Evolutionary conservation across 2,329 filamentous ascomycete species (phyloP).

Genomic region (Dichotomopilus funicola): DNA sequence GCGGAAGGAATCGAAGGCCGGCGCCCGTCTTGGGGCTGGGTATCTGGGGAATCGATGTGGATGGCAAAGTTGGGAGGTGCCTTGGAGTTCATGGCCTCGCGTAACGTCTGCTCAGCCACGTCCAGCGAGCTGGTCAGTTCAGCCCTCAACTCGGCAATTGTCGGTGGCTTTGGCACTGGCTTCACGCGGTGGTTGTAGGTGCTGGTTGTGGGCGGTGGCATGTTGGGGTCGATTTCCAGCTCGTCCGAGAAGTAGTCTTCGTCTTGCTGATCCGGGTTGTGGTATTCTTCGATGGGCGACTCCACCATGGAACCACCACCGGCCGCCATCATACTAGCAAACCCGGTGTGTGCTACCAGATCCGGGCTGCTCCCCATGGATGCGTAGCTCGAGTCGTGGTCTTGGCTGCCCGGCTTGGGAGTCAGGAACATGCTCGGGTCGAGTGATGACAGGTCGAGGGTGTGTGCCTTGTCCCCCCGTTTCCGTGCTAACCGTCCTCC

Average conservation of each 20-base stretch:
- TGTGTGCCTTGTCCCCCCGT: constrained; percentile 47
- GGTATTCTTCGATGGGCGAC: constrained; percentile 41
- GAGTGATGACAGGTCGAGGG: constrained; percentile 51
- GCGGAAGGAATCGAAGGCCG: constrained; percentile 37
- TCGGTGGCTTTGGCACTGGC: constrained; percentile 74
- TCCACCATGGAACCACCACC: constrained; percentile 37
- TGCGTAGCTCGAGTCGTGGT: constrained; percentile 54
- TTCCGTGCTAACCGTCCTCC: constrained; percentile 77
- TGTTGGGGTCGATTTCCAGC: constrained; percentile 58
- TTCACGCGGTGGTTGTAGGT: constrained; percentile 86
- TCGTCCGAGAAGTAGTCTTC: constrained; percentile 46
- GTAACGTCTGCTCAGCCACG: constrained; percentile 61
- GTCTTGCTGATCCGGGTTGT: constrained; percentile 27
- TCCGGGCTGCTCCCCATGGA: constrained; percentile 56
- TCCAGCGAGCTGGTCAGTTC: constrained; percentile 61
- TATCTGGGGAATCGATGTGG: constrained; percentile 12
- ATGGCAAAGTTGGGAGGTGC: constrained; percentile 21
- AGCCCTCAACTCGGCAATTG: constrained; percentile 67
- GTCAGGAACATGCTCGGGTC: constrained; percentile 36
- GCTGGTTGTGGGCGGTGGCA: constrained; percentile 95
- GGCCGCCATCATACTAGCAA: constrained; percentile 16
- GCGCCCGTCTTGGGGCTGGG: constrained; percentile 15
- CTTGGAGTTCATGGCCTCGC: constrained; percentile 45
- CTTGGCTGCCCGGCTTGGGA: constrained; percentile 32
- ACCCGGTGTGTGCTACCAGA: constrained; percentile 35